Conservation (phyloP, 2,329 filamentous ascomycete genomes). For the Rachicladosporium sp. region DNA sequence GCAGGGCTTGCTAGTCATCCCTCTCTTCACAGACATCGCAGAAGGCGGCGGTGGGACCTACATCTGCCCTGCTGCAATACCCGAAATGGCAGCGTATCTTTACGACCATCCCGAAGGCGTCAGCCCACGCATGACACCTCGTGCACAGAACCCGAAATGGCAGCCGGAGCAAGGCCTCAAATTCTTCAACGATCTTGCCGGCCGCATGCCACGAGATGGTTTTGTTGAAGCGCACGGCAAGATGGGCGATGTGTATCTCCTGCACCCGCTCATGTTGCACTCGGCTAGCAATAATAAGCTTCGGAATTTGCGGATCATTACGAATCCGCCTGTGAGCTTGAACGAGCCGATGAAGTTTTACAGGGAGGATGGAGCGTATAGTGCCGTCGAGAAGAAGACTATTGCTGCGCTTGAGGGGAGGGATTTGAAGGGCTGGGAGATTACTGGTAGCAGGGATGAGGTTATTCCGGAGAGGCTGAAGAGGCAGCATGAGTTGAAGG, state of each 20-base stretch:
- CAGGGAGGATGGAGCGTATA: constrained; percentile 35
- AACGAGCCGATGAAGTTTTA: constrained; percentile 42
- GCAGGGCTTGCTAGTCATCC: constrained; percentile 56
- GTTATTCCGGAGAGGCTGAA: constrained; percentile 39
- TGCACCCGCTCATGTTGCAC: constrained; percentile 51
- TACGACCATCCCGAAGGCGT: constrained; percentile 53
- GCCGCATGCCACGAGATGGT: constrained; percentile 20
- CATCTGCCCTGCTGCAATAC: constrained; percentile 49
- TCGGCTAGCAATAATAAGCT: constrained; percentile 39
- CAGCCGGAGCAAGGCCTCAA: constrained; percentile 29
- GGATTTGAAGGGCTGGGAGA: constrained; percentile 41
- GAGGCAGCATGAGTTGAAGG: constrained; percentile 39
- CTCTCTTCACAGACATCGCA: constrained; percentile 52
- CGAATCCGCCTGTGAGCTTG: constrained; percentile 43
- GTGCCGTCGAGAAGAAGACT: constrained; percentile 45
- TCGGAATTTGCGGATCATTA: constrained; percentile 39
- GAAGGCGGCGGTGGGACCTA: constrained; percentile 51
- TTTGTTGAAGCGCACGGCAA: constrained; percentile 45
- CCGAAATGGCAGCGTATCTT: constrained; percentile 43
- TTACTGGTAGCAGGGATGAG: constrained; percentile 36
- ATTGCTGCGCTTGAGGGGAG: constrained; percentile 37
- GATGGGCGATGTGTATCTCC: constrained; percentile 45
- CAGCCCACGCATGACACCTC: constrained; percentile 50
- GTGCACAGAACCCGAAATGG: constrained; percentile 36
- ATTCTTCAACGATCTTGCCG: constrained; percentile 34